These are phyloP conservation scores for Mangifera indica DNA, from an alignment of 345 rosid species.

Conservation along the genomic window DNA sequence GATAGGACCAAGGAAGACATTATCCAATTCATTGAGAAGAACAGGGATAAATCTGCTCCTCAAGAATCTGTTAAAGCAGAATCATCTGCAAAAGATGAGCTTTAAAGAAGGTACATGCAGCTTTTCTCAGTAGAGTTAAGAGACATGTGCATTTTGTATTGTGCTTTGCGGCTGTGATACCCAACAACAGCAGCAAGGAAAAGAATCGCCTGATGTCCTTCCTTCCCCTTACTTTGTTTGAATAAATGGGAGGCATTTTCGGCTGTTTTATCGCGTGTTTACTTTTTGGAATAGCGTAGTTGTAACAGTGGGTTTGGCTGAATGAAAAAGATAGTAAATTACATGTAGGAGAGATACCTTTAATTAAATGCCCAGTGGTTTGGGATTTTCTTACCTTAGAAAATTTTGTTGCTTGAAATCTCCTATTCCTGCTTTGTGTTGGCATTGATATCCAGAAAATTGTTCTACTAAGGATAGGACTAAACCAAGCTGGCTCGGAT, in stretches of 20 bases:
- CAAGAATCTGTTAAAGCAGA: slow-evolving; percentile 47
- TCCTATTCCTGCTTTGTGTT: background rate
- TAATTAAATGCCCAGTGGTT: background rate
- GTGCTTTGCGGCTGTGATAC: slow-evolving; percentile 15
- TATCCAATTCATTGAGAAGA: slow-evolving; percentile 78
- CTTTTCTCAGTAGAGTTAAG: background rate
- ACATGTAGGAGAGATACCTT: background rate
- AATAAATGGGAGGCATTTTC: slow-evolving; percentile 23
- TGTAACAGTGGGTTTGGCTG: slow-evolving; percentile 6
- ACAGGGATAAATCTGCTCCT: slow-evolving; percentile 45
- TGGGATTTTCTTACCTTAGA: background rate
- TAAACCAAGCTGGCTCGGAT: too few relatives aligned
- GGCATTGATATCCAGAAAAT: too few relatives aligned
- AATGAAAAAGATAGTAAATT: background rate
- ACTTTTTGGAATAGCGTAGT: background rate
- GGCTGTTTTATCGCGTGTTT: background rate
- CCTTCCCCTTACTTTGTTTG: background rate
- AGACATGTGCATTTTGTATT: background rate
- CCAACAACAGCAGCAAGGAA: background rate
- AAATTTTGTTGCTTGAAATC: background rate
- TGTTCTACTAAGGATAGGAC: too few relatives aligned
- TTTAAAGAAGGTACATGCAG: slow-evolving; percentile 34
- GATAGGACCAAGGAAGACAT: slow-evolving; percentile 79
- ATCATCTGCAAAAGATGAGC: slow-evolving; percentile 54
- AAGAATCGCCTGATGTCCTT: slow-evolving; percentile 17